A percentile compares a stretch with the other conserved stretches of the same genome.
Evolutionary conservation across 345 rosid genomes (phyloP).

Genomic region (Hirschfeldia incana): DNA sequence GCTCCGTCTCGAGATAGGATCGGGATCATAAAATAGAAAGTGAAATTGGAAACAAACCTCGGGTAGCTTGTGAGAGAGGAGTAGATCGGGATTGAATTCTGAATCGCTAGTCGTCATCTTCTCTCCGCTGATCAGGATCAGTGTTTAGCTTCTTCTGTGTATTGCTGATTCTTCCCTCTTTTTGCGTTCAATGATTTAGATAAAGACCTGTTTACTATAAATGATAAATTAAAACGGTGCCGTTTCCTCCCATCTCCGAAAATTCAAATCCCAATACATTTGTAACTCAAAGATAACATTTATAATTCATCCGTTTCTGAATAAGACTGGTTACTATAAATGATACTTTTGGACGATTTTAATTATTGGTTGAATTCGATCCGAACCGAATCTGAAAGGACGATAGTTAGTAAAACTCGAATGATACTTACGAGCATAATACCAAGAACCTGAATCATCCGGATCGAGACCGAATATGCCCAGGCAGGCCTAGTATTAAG

Average conservation of each 20-base stretch:
- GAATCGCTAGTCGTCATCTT: slow-evolving; percentile 50
- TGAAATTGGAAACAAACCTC: slow-evolving; percentile 46
- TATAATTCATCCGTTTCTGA: too few species aligned
- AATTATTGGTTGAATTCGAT: too few species aligned
- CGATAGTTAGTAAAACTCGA: too few species aligned
- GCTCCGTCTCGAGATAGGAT: background rate
- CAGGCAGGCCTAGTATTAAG: too few species aligned
- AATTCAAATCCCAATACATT: slow-evolving; percentile 21
- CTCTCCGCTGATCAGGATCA: slow-evolving; percentile 2
- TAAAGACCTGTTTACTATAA: background rate
- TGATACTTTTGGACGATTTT: too few species aligned
- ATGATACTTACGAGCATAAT: too few species aligned
- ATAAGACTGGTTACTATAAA: too few species aligned
- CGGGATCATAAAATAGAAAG: background rate
- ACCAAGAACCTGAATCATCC: too few species aligned
- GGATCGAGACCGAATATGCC: too few species aligned
- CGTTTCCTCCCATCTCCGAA: too few species aligned
- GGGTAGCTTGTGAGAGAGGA: slow-evolving; percentile 66
- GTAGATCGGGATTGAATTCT: slow-evolving; percentile 49
- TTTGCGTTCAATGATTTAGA: background rate
- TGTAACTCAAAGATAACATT: background rate
- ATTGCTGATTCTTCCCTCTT: background rate
- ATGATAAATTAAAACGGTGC: too few species aligned
- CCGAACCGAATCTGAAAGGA: too few species aligned
- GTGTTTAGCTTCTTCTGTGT: slow-evolving; percentile 9